A percentile compares a stretch with the other conserved stretches of the same genome.
These are phyloP conservation scores for Colletotrichum acutatum DNA, from an alignment of 2,329 filamentous ascomycete species.

Conservation along the genomic window DNA sequence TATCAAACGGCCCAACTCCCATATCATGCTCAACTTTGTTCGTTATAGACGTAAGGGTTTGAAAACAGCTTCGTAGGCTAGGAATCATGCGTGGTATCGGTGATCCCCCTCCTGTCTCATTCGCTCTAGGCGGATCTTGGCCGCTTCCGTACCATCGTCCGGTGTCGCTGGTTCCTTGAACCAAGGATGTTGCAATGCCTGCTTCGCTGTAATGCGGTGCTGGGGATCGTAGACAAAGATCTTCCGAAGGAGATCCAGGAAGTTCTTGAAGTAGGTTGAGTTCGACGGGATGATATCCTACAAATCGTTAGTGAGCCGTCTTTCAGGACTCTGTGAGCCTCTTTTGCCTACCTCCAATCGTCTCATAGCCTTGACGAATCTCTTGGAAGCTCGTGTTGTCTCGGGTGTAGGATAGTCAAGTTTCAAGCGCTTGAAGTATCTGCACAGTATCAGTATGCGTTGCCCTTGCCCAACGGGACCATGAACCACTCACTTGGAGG, in stretches of 20 bases:
- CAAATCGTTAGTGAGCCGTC: constrained; percentile 35
- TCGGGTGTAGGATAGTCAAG: constrained; percentile 74
- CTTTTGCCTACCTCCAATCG: constrained; percentile 65
- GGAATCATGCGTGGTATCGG: constrained; percentile 32
- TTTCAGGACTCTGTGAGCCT: background rate
- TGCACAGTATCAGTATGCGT: constrained; percentile 42
- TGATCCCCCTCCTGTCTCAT: constrained; percentile 55
- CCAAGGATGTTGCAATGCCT: constrained; percentile 75
- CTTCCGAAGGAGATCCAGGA: constrained; percentile 71
- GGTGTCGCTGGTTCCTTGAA: constrained; percentile 72
- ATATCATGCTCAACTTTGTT: constrained; percentile 36
- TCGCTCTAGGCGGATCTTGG: constrained; percentile 69
- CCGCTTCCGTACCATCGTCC: constrained; percentile 76
- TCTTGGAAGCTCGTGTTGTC: constrained; percentile 71
- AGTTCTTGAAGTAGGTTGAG: constrained; percentile 69
- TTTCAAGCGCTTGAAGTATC: constrained; percentile 74
- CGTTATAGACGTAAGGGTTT: constrained; percentile 36
- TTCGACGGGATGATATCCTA: constrained; percentile 74
- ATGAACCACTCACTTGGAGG: constrained; percentile 67
- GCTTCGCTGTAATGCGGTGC: constrained; percentile 73
- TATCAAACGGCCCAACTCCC: constrained; percentile 37
- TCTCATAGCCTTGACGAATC: constrained; percentile 81
- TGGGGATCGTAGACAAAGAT: constrained; percentile 77
- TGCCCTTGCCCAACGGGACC: background rate
- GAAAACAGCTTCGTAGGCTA: constrained; percentile 21